Evolutionary conservation across 1,284 basidiomycete genomes (phyloP), one percentile per base, ranked within the genome.

Genomic region (Ceratobasidium sp.): DNA sequence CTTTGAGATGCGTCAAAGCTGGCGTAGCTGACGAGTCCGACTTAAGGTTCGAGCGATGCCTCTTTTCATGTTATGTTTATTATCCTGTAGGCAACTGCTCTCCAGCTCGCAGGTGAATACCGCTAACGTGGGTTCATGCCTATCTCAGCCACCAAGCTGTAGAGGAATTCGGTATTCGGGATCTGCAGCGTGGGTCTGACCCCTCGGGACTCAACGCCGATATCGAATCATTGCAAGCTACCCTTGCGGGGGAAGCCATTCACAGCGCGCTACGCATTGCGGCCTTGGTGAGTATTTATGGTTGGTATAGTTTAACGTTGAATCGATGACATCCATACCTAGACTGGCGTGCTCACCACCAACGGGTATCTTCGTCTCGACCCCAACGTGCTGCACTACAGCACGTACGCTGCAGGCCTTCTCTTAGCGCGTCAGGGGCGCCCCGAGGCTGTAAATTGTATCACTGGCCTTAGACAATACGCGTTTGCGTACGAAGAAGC

Each of bases 31-130:
- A 56, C 28, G 20, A 42, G 23, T 75, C 5, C 15, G 42, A 33
- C 33, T 37, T 26, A 84, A 86, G 93, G 94, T 80, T 91, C 92
- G 23, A 94, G 92, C 80, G 96, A 98, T 82, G 92, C 94, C 61
- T 93, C 92, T 51, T 96, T 94, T 82, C 95, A 98, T 84, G 90
- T 94, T 80, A 91, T 96, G 89, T 97, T 95, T 85, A 82, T 87
- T 58, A 80, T 85, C 8, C 60, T 79, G 60, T 73, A 65, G 54
- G 77, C 60, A 42, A 42, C 10, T 65, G 45, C 68, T 56, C 23
- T n/a, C 31, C 26, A 35, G 39, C 51, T 37, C 5, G 42, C 53
- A 17, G 45, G 33, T 3, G 42, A 33, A 28, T 37, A 26, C 42
- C 92, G 90, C 94, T 78, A 89, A 90, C 69, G 83, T 94, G 5